These are phyloP conservation scores for Candolleomyces eurysporus DNA, from an alignment of 768 basidiomycete species.

Conservation along the genomic window DNA sequence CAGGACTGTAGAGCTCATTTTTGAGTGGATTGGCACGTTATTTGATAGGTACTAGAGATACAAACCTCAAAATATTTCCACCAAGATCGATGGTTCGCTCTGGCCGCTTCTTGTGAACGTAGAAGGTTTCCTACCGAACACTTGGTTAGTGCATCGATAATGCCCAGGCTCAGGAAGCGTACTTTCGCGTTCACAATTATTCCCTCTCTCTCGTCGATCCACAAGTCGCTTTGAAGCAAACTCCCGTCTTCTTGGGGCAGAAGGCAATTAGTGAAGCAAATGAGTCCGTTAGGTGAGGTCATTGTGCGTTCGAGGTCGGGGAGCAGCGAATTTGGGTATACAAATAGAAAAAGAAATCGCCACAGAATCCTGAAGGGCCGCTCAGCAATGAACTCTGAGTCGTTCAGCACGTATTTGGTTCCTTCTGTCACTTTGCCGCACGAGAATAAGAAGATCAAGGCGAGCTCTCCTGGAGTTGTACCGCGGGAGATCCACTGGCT, in stretches of 20 bases:
- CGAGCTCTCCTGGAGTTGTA: neutral
- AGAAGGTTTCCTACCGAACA: conserved; percentile 62
- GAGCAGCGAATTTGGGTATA: no score
- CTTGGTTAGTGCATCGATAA: neutral
- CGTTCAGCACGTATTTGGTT: neutral
- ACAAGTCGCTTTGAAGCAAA: conserved; percentile 71
- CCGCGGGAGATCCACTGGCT: neutral
- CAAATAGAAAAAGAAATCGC: no score
- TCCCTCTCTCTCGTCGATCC: conserved; percentile 76
- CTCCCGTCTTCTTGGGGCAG: conserved; percentile 79
- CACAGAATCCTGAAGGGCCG: no score
- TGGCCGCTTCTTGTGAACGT: conserved; percentile 57
- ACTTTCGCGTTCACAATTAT: conserved; percentile 77
- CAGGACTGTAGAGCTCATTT: conserved; percentile 52
- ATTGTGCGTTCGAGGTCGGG: conserved; percentile 18
- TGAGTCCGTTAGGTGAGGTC: conserved; percentile 58
- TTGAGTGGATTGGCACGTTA: neutral
- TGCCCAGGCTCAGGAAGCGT: conserved; percentile 7
- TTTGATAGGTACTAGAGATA: neutral
- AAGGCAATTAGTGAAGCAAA: conserved; percentile 87
- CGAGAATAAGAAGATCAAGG: neutral
- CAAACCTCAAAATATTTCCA: conserved; percentile 74
- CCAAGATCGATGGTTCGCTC: conserved; percentile 62
- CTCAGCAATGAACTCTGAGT: neutral
- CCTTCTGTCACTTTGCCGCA: neutral